Evolutionary conservation across 441 rosid species (phyloP), one percentile per base, ranked within the genome.

Genomic region (Mallotus japonicus): DNA sequence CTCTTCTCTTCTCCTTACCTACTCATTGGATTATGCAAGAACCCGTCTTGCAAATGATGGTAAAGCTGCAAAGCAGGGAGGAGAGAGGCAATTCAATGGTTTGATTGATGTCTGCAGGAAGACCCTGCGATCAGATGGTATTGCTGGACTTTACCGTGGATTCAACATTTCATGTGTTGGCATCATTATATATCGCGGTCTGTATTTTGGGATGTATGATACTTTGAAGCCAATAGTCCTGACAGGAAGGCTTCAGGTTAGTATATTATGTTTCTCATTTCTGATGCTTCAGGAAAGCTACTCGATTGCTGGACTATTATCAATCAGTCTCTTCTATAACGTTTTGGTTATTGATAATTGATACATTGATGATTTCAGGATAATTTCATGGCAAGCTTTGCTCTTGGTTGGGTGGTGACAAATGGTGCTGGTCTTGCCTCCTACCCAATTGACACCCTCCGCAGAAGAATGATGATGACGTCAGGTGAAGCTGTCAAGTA

Each of bases 391-490:
- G 97, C 97, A 51, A 94, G 97, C 83, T 94, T 90, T 82, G 82
- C 87, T 40, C 85, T 94, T 16, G 97, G 97, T 63, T 94, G 97
- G 97, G 89, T 88, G 53, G 87, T 92, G 79, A 94, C 97, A 37
- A 87, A 89, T 17, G 97, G 92, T 63, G 97, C 97, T 75, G 95
- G 97, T 34, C 81, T 89, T 63, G 93, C 97, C 1, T 87, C 99
- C 5, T 94, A 92, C 75, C 97, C 99, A 0, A 84, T 94, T 5
- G 99, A 94, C 79, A 89, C 97, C 0, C 92, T 92, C 13, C 92
- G 97, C 2, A 84, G 97, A 85, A 92, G 99, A 82, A 94, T 94
- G 99, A 94, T 92, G 99, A 94, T 94, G 97, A 94, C 99, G 0
- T 94, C 97, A 0, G 97, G 97, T 59, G 97, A 94, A 82, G 94